A percentile compares a stretch with the other conserved stretches of the same genome.
These are phyloP conservation scores for Lentinula novae-zelandiae DNA, from an alignment of 1,284 basidiomycete species.

Conservation along the genomic window DNA sequence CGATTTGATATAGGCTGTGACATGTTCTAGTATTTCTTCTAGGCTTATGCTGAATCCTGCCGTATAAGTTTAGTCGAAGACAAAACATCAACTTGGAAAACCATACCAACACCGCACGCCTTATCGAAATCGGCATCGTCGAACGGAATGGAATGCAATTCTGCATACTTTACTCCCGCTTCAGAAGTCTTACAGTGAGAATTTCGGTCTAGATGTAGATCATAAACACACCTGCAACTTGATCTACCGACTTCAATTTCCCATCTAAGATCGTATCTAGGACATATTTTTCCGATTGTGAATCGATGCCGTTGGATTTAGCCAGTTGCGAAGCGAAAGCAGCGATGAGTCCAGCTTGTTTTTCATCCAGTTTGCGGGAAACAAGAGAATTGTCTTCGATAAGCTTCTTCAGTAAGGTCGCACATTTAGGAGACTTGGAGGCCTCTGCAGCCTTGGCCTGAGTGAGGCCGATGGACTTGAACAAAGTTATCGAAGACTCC, in stretches of 20 bases:
- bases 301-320: constrained; percentile 46
- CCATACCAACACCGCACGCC: constrained; percentile 86
- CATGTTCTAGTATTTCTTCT: constrained; percentile 61
- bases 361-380: constrained; percentile 64
- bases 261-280: constrained; percentile 69
- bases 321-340: constrained; percentile 64
- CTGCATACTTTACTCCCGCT: constrained; percentile 83
- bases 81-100: neutral
- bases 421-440: constrained; percentile 75
- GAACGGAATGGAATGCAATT: constrained; percentile 56
- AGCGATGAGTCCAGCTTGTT: constrained; percentile 73
- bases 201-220: constrained; percentile 2
- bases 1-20: constrained; percentile 60
- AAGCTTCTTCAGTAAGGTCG: constrained; percentile 66
- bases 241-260: constrained; percentile 80
- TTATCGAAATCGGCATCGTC: constrained; percentile 77
- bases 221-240: constrained; percentile 66
- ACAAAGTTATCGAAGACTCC: constrained; percentile 56
- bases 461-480: constrained; percentile 79
- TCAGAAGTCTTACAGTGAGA: neutral
- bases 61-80: constrained; percentile 5
- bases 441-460: constrained; percentile 82
- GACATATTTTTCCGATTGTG: constrained; percentile 63
- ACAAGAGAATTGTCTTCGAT: constrained; percentile 60
- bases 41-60: constrained; percentile 79